phyloP scores from a whole-genome alignment of 2,329 filamentous ascomycete species.

The Esteya vermicola region DNA sequence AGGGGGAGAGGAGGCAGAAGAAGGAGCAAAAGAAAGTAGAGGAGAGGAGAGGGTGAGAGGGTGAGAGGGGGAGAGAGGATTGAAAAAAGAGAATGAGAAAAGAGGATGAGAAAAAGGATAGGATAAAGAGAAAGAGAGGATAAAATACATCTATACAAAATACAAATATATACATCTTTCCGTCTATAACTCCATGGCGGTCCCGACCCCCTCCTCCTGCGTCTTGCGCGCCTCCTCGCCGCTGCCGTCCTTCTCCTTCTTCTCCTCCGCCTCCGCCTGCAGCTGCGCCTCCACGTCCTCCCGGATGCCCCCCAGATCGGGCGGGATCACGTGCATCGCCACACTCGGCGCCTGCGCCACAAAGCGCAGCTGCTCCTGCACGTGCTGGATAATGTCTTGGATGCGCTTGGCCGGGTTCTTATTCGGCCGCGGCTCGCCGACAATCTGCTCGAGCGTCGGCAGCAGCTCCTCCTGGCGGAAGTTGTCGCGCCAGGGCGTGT shows the following conservation, averaged over 20 bases:
- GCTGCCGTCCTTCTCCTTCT: no score
- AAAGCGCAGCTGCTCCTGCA: conserved; percentile 76
- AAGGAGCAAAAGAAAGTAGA: background rate
- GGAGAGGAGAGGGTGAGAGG: background rate
- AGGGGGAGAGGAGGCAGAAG: background rate
- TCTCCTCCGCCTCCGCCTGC: conserved; percentile 49
- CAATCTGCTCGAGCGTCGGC: conserved; percentile 62
- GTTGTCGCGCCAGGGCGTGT: conserved; percentile 75
- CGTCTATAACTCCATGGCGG: conserved; percentile 42
- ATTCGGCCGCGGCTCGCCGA: conserved; percentile 58
- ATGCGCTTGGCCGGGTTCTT: conserved; percentile 67
- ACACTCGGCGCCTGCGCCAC: conserved; percentile 76
- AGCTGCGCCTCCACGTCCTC: conserved; percentile 55
- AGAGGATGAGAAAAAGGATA: no score
- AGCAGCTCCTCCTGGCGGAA: conserved; percentile 83
- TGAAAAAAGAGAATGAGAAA: background rate
- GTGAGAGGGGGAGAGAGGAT: background rate
- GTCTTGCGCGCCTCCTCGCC: conserved; percentile 33
- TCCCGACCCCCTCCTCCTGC: conserved; percentile 42
- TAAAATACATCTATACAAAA: no score
- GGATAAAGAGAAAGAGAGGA: no score
- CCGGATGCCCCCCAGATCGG: conserved; percentile 54
- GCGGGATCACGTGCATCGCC: conserved; percentile 67
- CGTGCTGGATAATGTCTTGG: conserved; percentile 59
- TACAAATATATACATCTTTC: no score